Evolutionary conservation across 257 asterid genomes (phyloP), one percentile per base, ranked within the genome.

Genomic region (Fraxinus anomala): DNA sequence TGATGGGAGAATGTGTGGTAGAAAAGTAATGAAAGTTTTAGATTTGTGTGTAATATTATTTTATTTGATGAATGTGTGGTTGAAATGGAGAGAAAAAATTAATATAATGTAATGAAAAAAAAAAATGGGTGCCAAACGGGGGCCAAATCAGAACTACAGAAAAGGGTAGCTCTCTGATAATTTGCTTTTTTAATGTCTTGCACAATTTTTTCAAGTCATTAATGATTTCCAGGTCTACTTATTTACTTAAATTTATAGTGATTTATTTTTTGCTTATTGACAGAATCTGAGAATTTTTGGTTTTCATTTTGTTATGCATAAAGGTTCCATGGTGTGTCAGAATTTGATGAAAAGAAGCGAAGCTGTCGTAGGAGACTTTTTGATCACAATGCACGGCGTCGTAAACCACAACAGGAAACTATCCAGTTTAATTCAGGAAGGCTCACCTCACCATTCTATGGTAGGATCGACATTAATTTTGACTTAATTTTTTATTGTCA

Each of bases 321-420:
- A 83, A 95, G 99, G 97, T 95, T 95, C 91, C 99, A 95, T 83
- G 84, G 86, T 77, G 78, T 93, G 83, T 77, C 90, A 9, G 98
- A 91, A 36, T 95, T 95, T 86, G 99, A 95, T 77, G 97, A 90
- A 6, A 93, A 85, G 87, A 95, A 95, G 90, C 91, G 99, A 73
- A 95, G 99, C 86, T 95, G 99, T 81, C 85, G 99, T 37, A 88
- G 93, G 81, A 85, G 97, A 76, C 98, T 95, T 49, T 88, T 91
- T 81, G 97, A 93, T 85, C 99, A 94, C 81, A 94, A 94, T 83
- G 92, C 96, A 67, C 86, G 99, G 13, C 95, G 99, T 70, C 92
- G 99, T 79, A 94, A 92, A 85, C 97, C 98, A 36, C 92, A 85
- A 75, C 96, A 85, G 81, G 97, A 94, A 69, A 79, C 92, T 2